A percentile compares a stretch with the other conserved stretches of the same genome.
Evolutionary conservation across 331 rosid genomes (phyloP).

Genomic region (Pyracantha coccinea): DNA sequence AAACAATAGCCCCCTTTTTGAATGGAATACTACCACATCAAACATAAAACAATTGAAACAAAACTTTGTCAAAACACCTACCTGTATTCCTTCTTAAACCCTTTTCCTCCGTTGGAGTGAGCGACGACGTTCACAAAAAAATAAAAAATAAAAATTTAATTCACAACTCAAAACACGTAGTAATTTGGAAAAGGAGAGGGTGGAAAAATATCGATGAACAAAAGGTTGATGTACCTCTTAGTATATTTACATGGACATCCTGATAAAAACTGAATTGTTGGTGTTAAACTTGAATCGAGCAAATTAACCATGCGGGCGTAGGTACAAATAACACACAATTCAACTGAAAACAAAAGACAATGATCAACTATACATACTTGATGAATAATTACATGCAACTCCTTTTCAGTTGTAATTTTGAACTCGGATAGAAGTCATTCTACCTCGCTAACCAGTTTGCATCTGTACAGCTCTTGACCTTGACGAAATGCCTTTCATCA

Average conservation of each 20-base stretch:
- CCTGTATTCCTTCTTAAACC: neutral
- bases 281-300: neutral
- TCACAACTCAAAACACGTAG: neutral
- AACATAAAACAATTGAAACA: neutral
- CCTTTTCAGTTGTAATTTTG: neutral
- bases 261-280: neutral
- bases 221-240: neutral
- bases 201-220: neutral
- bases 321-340: neutral
- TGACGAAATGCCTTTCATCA: neutral
- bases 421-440: neutral
- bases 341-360: neutral
- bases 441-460: neutral
- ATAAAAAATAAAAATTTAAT: neutral
- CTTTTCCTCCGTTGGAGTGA: neutral
- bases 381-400: neutral
- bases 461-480: neutral
- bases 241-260: conserved; percentile 1
- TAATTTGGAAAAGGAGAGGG: neutral
- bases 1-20: neutral
- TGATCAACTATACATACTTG: neutral
- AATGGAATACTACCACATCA: neutral
- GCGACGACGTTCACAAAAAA: neutral
- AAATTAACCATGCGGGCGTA: neutral
- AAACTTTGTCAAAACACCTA: neutral